Percentiles rank a stretch among this genome's conserved stretches.
Evolutionary conservation across 805 yeast genomes (phyloP).

Genomic region (Saturnispora kantuleensis): DNA sequence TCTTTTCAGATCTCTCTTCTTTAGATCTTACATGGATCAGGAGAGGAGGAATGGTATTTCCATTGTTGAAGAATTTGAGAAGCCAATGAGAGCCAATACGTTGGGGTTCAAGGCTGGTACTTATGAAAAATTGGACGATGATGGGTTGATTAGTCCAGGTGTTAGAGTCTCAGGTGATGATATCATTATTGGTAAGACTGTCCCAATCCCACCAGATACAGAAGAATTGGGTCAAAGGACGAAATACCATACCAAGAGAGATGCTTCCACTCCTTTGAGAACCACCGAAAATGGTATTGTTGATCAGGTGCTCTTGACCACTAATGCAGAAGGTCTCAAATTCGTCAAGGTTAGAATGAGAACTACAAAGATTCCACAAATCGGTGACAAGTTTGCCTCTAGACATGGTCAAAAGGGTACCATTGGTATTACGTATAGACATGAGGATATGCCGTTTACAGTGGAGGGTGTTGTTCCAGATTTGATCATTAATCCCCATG

Average conservation of each 20-base stretch:
- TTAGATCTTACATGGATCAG: conserved; percentile 97
- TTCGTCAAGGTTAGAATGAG: conserved; percentile 98
- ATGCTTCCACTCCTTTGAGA: conserved; percentile 95
- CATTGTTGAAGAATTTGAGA: conserved; percentile 94
- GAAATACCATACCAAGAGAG: conserved; percentile 95
- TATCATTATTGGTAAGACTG: conserved; percentile 96
- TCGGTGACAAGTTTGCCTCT: conserved; percentile 98
- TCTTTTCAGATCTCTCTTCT: conserved; percentile 87
- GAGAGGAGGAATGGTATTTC: conserved; percentile 98
- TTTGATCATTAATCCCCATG: conserved; percentile 95
- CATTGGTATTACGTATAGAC: conserved; percentile 96
- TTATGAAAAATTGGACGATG: conserved; percentile 95
- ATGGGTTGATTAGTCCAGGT: conserved; percentile 97
- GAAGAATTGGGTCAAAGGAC: conserved; percentile 99
- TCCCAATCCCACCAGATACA: conserved; percentile 98
- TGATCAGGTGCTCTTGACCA: conserved; percentile 92
- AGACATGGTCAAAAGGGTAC: conserved; percentile 99
- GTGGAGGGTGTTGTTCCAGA: conserved; percentile 96
- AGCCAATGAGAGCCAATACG: conserved; percentile 91
- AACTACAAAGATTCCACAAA: conserved; percentile 96
- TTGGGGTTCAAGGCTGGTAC: conserved; percentile 95
- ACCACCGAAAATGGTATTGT: conserved; percentile 97
- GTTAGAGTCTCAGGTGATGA: conserved; percentile 98
- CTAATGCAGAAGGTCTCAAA: conserved; percentile 96
- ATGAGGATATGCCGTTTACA: conserved; percentile 98